Percentiles rank a stretch among this genome's conserved stretches.
These are phyloP conservation scores for Hysterangium stoloniferum DNA, from an alignment of 768 basidiomycete genomes.

Conservation along the genomic window DNA sequence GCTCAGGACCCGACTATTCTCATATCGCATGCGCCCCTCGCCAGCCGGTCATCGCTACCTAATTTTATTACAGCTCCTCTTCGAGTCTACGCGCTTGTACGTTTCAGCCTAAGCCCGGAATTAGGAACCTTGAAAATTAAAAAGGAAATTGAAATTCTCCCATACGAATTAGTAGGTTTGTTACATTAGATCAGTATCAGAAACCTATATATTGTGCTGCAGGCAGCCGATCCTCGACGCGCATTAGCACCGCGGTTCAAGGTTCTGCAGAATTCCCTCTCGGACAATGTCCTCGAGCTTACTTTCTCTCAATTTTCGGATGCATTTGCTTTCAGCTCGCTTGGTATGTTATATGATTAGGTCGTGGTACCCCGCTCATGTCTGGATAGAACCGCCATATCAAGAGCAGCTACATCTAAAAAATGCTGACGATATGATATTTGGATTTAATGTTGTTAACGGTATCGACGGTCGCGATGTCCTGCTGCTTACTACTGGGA, in stretches of 20 bases:
- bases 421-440: constrained; percentile 54
- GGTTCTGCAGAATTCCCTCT: neutral
- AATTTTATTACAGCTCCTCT: constrained; percentile 28
- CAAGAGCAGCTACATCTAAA: constrained; percentile 68
- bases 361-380: neutral
- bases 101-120: constrained; percentile 31
- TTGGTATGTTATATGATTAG: constrained; percentile 34
- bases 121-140: constrained; percentile 39
- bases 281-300: neutral
- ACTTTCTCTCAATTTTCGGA: constrained; percentile 28
- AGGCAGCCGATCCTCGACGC: neutral
- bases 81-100: constrained; percentile 57
- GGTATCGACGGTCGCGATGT: constrained; percentile 36
- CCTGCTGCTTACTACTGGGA: constrained; percentile 57
- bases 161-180: constrained; percentile 64
- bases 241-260: neutral
- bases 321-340: constrained; percentile 62
- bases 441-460: constrained; percentile 58
- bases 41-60: constrained; percentile 29
- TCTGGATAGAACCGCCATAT: constrained; percentile 52
- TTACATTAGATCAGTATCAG: constrained; percentile 26
- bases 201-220: constrained; percentile 59
- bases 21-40: constrained; percentile 44
- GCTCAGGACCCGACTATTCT: constrained; percentile 50
- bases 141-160: constrained; percentile 44